phyloP scores from a whole-genome alignment of 78 protist species.

The Thecamonas trahens region DNA sequence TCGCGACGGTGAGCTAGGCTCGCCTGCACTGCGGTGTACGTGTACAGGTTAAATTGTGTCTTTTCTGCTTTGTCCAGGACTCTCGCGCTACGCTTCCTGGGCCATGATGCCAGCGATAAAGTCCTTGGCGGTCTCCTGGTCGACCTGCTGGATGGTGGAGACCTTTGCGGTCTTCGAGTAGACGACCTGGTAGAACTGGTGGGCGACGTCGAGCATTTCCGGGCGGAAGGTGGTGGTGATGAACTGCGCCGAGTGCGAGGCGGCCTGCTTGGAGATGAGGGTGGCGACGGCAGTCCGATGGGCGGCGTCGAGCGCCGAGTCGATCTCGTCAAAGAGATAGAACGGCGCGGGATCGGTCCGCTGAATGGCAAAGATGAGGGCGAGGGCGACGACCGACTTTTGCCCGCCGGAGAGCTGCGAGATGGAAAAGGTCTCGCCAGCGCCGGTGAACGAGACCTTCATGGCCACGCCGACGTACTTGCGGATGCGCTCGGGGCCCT shows the following conservation, averaged over 20 bases:
- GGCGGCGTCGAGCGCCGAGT: conserved; percentile 89
- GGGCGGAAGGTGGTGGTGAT: conserved; percentile 71
- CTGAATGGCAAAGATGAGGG: conserved; percentile 97
- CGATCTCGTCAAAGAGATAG: conserved; percentile 98
- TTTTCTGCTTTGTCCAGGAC: too few species aligned
- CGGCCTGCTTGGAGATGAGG: too few species aligned
- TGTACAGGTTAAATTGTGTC: not conserved
- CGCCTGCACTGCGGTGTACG: not conserved
- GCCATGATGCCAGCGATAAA: too few species aligned
- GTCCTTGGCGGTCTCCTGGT: not conserved
- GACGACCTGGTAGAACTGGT: conserved; percentile 42
- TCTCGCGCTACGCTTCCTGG: too few species aligned
- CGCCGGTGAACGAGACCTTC: conserved; percentile 19
- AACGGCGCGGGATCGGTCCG: conserved; percentile 98
- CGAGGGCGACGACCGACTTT: conserved; percentile 95
- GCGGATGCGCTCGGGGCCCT: conserved; percentile 17
- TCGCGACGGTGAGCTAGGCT: not conserved
- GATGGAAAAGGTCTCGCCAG: conserved; percentile 17
- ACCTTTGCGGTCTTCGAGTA: conserved; percentile 27
- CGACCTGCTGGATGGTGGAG: not conserved
- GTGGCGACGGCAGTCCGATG: conserved; percentile 82
- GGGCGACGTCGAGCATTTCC: conserved; percentile 56
- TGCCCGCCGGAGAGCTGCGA: conserved; percentile 88
- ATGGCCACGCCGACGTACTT: conserved; percentile 2
- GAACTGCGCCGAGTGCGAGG: conserved; percentile 45